Conservation (phyloP, 176 grass and related monocot species). For the Zizania latifolia region DNA sequence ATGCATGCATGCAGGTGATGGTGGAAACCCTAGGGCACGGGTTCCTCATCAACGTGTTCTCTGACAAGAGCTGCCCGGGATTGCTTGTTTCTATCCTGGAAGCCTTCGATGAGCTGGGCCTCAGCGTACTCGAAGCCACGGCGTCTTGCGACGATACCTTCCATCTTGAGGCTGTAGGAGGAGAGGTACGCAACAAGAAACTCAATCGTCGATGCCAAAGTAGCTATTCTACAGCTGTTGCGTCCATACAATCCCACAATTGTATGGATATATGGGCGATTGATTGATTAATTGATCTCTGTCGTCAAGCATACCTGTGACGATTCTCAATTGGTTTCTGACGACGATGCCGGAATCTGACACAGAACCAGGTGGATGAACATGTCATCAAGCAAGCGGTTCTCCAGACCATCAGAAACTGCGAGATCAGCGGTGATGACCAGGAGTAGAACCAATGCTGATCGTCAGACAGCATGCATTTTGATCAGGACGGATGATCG, state of each 20-base stretch:
- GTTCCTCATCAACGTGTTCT: constrained; percentile 81
- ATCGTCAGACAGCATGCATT: not conserved
- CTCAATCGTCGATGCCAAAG: constrained; percentile 1
- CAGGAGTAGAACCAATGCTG: not conserved
- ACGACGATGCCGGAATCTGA: not conserved
- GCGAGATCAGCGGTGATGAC: not conserved
- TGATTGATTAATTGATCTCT: not conserved
- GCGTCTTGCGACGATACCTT: constrained; percentile 72
- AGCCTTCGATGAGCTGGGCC: constrained; percentile 79
- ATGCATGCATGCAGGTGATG: constrained; percentile 46
- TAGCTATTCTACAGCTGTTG: too few species aligned
- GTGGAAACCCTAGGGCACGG: constrained; percentile 84
- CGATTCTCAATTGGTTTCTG: constrained; percentile 5
- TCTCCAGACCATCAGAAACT: constrained; percentile 55
- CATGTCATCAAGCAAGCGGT: constrained; percentile 72
- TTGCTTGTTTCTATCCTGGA: constrained; percentile 71
- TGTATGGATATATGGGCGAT: not conserved
- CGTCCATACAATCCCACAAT: not conserved
- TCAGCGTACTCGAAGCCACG: constrained; percentile 70
- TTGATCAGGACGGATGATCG: not conserved
- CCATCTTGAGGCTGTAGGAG: constrained; percentile 66
- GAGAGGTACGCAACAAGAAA: constrained; percentile 43
- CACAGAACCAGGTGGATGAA: constrained; percentile 48
- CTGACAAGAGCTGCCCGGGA: constrained; percentile 61
- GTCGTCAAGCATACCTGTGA: not conserved